Evolutionary conservation across 139 green algal genomes (phyloP), one percentile per base, ranked within the genome.

Genomic region (Ulvella scutata): DNA sequence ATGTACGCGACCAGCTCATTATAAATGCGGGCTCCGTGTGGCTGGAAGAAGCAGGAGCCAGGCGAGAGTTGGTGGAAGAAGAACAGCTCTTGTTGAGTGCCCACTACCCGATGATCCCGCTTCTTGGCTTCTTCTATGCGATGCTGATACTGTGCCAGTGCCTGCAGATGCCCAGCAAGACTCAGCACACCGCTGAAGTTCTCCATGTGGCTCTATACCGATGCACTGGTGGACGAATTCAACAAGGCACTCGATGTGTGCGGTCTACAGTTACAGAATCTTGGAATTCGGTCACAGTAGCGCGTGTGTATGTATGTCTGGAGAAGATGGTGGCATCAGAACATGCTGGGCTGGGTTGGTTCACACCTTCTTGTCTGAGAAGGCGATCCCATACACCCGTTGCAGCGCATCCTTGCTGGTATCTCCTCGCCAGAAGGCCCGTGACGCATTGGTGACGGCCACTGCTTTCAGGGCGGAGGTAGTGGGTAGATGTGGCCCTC

Each of bases 311-410:
- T n/a, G n/a, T n/a, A n/a, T n/a, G n/a, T n/a, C n/a, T n/a, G n/a
- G n/a, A n/a, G n/a, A n/a, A n/a, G n/a, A n/a, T n/a, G n/a, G n/a
- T n/a, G n/a, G n/a, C n/a, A n/a, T n/a, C n/a, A n/a, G n/a, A n/a
- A n/a, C n/a, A n/a, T n/a, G n/a, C n/a, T n/a, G n/a, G n/a, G n/a
- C n/a, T n/a, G n/a, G n/a, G n/a, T n/a, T n/a, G n/a, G n/a, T n/a
- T n/a, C n/a, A n/a, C 83, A 88, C 82, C 80, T 96, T 92, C 72
- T 90, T 85, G 77, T 98, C 91, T 0, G 95, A 94, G 81, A 96
- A 99, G 20, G 92, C 96, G 79, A 98, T 93, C 77, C 82, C 95
- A 76, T 99, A 98, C 77, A 99, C 95, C 38, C 95, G 84, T 87
- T 96, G 89, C 76, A 91, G 78, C 17, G 35, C 43, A 75, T 90